A percentile compares a stretch with the other conserved stretches of the same genome.
Evolutionary conservation across 352 stramenopile genomes (phyloP).

Genomic region (Thraustochytrium sp.): DNA sequence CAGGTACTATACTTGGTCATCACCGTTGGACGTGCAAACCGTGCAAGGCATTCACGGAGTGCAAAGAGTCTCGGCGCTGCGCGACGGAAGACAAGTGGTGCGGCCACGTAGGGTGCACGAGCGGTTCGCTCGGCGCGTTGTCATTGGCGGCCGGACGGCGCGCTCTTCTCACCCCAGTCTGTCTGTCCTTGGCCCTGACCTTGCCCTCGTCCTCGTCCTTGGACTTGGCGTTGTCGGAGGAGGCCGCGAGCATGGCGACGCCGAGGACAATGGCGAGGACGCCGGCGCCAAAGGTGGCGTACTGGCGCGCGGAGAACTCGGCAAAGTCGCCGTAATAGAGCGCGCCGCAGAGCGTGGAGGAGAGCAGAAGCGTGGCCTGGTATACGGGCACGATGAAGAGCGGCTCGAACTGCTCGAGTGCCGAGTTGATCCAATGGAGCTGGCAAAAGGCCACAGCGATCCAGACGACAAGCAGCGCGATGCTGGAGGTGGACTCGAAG

Average conservation of each 20-base stretch:
- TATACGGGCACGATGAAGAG: constrained; percentile 41
- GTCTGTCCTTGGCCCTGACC: too few species aligned
- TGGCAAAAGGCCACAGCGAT: not conserved
- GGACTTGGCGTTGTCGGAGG: not conserved
- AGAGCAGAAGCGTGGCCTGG: constrained; percentile 28
- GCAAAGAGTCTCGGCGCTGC: too few species aligned
- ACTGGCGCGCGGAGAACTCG: not conserved
- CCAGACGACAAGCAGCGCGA: not conserved
- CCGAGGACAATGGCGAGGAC: constrained; percentile 10
- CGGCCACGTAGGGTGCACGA: too few species aligned
- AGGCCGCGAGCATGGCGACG: not conserved
- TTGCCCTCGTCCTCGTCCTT: not conserved
- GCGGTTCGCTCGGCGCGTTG: too few species aligned
- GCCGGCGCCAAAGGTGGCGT: constrained; percentile 20
- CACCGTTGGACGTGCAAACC: too few species aligned
- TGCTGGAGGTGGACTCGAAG: not conserved
- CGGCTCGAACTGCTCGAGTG: constrained; percentile 26
- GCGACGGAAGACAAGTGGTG: too few species aligned
- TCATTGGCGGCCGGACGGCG: too few species aligned
- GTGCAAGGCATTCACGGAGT: too few species aligned
- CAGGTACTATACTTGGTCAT: too few species aligned
- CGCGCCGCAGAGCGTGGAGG: constrained; percentile 17
- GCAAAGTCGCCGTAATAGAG: constrained; percentile 34
- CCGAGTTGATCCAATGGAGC: constrained; percentile 26
- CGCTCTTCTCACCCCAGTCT: too few species aligned